Evolutionary conservation across 208 protist species (phyloP), one percentile per base, ranked within the genome.

Genomic region (Wallacemonas rigidus): DNA sequence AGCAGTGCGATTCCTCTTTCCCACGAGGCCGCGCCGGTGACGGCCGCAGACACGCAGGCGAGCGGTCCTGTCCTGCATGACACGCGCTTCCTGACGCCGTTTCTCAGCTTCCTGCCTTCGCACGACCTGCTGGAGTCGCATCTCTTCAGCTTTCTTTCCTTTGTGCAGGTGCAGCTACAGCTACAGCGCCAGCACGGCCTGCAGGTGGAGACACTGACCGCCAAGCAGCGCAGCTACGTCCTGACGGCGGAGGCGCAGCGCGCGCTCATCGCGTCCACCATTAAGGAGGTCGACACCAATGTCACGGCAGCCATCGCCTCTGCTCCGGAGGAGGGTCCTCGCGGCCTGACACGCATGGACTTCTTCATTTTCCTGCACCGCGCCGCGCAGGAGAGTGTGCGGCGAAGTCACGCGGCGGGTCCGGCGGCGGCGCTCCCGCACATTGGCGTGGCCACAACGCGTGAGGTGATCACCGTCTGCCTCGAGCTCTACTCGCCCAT

Each of bases 151-250:
- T 89, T 92, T 38, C 70, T 94, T 8, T 83, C 86, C 69, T 91
- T 92, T 89, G 74, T 91, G 43, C 86, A 91, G 68, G 76, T 86
- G 63, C 89, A 94, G 64, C 80, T 94, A 50, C 78, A 89, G 71
- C 77, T 87, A 36, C 81, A 86, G 65, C 79, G 77, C 61, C 72
- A 85, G 44, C 44, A 56, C 39, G 58, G 50, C 44, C 54, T 75
- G 35, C 74, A 87, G 38, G 56, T 55, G 11, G 53, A 58, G 53
- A 1, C 53, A 6, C 75, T 88, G 2, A 57, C 80, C 9, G 75
- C 73, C 15, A 45, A 72, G 47, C 64, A 82, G 45, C 71, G 75
- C 45, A 76, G 47, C n/a, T 87, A 83, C 73, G 72, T 85, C 38
- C 69, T 91, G 45, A 79, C 74, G 62, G 55, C 61, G 35, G 72